Evolutionary conservation across 2,329 filamentous ascomycete species (phyloP).

Genomic region (Davidsoniella neocaledoniae): DNA sequence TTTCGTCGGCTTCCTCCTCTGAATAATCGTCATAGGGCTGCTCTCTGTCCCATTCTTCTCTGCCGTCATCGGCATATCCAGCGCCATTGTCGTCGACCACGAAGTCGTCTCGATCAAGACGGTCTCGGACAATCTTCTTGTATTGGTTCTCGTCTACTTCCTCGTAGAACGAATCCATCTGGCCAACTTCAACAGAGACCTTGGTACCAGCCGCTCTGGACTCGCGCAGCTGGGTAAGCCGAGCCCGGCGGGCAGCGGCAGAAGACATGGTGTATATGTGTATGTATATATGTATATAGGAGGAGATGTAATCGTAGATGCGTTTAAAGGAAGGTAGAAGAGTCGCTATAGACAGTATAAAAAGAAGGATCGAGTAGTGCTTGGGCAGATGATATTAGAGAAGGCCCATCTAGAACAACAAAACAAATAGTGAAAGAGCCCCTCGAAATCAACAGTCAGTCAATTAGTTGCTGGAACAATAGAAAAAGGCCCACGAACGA

Average conservation of each 20-base stretch:
- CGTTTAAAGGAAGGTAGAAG: neutral
- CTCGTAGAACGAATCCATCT: slow-evolving; percentile 77
- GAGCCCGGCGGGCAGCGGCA: slow-evolving; percentile 27
- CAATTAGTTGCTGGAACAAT: neutral
- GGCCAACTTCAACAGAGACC: slow-evolving; percentile 69
- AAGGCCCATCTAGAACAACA: neutral
- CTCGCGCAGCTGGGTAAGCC: slow-evolving; percentile 64
- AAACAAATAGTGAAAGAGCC: neutral
- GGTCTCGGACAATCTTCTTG: slow-evolving; percentile 82
- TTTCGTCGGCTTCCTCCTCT: slow-evolving; percentile 33
- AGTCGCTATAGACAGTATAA: neutral
- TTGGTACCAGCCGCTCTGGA: slow-evolving; percentile 83
- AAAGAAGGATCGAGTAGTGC: neutral
- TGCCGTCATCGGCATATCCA: slow-evolving; percentile 89
- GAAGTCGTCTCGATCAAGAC: slow-evolving; percentile 89
- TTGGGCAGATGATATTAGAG: too few species aligned
- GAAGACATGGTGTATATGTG: slow-evolving; percentile 23
- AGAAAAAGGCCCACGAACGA: neutral
- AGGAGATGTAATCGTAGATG: too few species aligned
- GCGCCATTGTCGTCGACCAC: slow-evolving; percentile 97
- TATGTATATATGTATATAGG: neutral
- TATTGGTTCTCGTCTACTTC: slow-evolving; percentile 95
- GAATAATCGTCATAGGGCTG: slow-evolving; percentile 54
- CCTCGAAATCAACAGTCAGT: neutral
- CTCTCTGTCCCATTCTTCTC: slow-evolving; percentile 80